These are phyloP conservation scores for Penicillium aurantiogriseum DNA, from an alignment of 2,329 filamentous ascomycete genomes.

Conservation along the genomic window DNA sequence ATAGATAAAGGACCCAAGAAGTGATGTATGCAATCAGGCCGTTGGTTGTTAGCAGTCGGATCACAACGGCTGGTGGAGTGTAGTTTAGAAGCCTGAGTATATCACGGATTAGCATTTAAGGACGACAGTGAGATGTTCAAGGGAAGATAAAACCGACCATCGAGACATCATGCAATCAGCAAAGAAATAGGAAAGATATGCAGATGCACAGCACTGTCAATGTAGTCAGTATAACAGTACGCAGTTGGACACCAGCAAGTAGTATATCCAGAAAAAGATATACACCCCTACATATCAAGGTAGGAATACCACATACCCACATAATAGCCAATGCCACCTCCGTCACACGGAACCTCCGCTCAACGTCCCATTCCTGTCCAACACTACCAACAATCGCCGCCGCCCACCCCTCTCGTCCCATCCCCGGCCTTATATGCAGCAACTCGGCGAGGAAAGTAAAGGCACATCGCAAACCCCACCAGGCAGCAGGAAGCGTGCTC, in stretches of 20 bases:
- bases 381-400: constrained; percentile 40
- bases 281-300: constrained; percentile 15
- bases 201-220: constrained; percentile 66
- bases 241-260: neutral
- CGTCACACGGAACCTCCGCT: constrained; percentile 57
- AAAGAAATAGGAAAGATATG: constrained; percentile 78
- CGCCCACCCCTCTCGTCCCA: constrained; percentile 44
- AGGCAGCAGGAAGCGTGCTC: constrained; percentile 67
- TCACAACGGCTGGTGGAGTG: constrained; percentile 72
- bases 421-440: constrained; percentile 48
- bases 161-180: constrained; percentile 81
- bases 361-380: constrained; percentile 45
- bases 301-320: constrained; percentile 57
- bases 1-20: constrained; percentile 67
- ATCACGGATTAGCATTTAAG: neutral
- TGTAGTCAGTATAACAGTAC: neutral
- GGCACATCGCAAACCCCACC: constrained; percentile 68
- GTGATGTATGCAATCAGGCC: constrained; percentile 73
- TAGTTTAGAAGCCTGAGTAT: constrained; percentile 74
- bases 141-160: constrained; percentile 54
- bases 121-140: neutral
- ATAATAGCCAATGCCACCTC: constrained; percentile 71
- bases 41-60: constrained; percentile 73
- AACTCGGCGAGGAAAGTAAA: constrained; percentile 67
- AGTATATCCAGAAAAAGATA: constrained; percentile 18